Conservation (phyloP, 208 protist species). For the Spongospora subterranea region DNA sequence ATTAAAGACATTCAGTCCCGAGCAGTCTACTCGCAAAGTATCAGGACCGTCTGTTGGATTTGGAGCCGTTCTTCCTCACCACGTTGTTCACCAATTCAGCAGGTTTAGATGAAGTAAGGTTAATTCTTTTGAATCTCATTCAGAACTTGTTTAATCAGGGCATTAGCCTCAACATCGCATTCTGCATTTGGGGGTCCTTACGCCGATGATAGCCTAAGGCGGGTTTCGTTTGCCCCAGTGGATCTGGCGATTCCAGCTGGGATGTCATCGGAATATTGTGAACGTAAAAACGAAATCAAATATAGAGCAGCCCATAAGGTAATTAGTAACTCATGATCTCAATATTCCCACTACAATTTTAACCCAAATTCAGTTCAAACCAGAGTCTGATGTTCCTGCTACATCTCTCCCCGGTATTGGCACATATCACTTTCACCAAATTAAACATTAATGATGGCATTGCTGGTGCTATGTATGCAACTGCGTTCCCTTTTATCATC, state of each 20-base stretch:
- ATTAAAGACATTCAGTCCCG: slow-evolving; percentile 48
- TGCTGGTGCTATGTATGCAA: too few species aligned
- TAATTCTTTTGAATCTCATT: background rate
- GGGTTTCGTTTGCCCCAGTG: background rate
- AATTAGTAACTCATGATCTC: too few species aligned
- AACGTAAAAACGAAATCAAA: too few species aligned
- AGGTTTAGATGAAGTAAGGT: background rate
- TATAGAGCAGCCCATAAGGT: too few species aligned
- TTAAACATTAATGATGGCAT: too few species aligned
- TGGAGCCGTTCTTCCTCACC: slow-evolving; percentile 21
- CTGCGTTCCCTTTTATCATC: too few species aligned
- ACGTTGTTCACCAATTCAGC: background rate
- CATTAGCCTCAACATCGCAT: background rate
- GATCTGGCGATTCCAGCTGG: background rate
- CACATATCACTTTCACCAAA: too few species aligned
- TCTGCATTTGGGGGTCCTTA: background rate
- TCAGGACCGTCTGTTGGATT: background rate
- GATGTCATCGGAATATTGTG: background rate
- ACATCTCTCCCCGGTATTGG: too few species aligned
- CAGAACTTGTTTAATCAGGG: background rate
- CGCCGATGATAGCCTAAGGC: background rate
- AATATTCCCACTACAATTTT: too few species aligned
- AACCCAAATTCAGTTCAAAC: too few species aligned
- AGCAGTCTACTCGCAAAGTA: background rate
- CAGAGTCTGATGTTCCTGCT: too few species aligned